phyloP scores from a whole-genome alignment of 1,139 yeast species.

The Protomyces inouyei region DNA sequence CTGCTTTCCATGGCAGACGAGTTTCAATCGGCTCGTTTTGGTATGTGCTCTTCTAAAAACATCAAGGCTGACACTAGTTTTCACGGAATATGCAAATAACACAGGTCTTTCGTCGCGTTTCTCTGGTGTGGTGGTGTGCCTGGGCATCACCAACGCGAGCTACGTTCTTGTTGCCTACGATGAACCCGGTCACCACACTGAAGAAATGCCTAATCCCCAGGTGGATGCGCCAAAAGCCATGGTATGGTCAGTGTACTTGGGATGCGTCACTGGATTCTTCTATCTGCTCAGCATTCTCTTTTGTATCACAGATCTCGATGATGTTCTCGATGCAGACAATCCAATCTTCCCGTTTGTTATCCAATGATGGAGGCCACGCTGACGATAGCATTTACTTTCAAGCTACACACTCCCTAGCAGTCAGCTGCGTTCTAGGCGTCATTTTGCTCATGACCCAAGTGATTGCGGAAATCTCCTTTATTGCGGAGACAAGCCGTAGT shows the following conservation, averaged over 20 bases:
- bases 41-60: neutral
- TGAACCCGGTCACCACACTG: conserved; percentile 73
- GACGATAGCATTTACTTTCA: conserved; percentile 52
- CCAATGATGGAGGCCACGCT: neutral
- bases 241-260: conserved; percentile 57
- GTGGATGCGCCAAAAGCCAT: conserved; percentile 77
- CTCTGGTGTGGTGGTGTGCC: conserved; percentile 34
- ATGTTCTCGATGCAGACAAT: conserved; percentile 57
- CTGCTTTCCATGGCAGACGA: conserved; percentile 33
- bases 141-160: conserved; percentile 73
- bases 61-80: conserved; percentile 16
- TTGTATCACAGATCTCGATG: conserved; percentile 67
- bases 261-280: conserved; percentile 63
- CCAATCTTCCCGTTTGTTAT: conserved; percentile 45
- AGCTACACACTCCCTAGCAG: conserved; percentile 52
- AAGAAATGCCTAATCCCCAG: conserved; percentile 56
- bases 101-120: conserved; percentile 33
- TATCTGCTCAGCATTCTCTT: conserved; percentile 67
- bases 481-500: conserved; percentile 78
- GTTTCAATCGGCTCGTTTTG: conserved; percentile 35
- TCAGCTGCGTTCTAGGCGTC: conserved; percentile 62
- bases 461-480: conserved; percentile 68
- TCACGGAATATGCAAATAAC: conserved; percentile 32
- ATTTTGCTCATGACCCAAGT: conserved; percentile 66
- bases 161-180: conserved; percentile 81